phyloP scores from a whole-genome alignment of 306 rosid genomes.

The Vigna radiata region DNA sequence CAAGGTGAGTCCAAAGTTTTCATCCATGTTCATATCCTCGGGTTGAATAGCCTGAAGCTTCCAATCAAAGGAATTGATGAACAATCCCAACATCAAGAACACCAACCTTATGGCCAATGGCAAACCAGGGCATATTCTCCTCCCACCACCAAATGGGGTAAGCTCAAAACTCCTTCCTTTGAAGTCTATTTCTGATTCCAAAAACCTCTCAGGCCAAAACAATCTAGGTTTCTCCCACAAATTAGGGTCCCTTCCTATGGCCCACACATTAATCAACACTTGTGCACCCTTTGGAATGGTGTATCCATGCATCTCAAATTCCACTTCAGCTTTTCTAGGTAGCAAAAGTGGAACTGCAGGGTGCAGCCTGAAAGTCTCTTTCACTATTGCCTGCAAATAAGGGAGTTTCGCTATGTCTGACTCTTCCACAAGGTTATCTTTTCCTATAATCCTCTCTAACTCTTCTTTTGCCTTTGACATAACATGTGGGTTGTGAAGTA shows the following conservation, averaged over 20 bases:
- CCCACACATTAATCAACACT: conserved; percentile 42
- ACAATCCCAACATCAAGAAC: conserved; percentile 41
- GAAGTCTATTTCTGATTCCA: conserved; percentile 41
- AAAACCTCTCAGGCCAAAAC: conserved; percentile 40
- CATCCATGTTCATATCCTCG: conserved; percentile 43
- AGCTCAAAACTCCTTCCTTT: conserved; percentile 41
- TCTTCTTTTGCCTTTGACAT: conserved; percentile 45
- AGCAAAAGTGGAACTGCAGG: conserved; percentile 43
- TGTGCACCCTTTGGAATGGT: conserved; percentile 44
- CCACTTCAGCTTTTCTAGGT: conserved; percentile 36
- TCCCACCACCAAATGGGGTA: conserved; percentile 41
- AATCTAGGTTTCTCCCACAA: conserved; percentile 36
- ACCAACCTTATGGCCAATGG: conserved; percentile 42
- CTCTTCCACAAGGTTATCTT: conserved; percentile 34
- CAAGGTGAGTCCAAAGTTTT: conserved; percentile 44
- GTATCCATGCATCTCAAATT: conserved; percentile 23
- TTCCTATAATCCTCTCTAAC: conserved; percentile 29
- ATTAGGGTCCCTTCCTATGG: conserved; percentile 42
- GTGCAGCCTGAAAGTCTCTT: conserved; percentile 43
- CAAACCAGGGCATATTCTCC: conserved; percentile 45
- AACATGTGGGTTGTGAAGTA: conserved; percentile 14
- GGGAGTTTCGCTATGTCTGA: conserved; percentile 37
- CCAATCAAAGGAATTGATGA: conserved; percentile 45
- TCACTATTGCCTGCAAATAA: conserved; percentile 41
- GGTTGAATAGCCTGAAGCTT: conserved; percentile 25